Percentiles rank a stretch among this genome's conserved stretches.
Conservation (phyloP, 345 rosid species). For the Citrus glauca region DNA sequence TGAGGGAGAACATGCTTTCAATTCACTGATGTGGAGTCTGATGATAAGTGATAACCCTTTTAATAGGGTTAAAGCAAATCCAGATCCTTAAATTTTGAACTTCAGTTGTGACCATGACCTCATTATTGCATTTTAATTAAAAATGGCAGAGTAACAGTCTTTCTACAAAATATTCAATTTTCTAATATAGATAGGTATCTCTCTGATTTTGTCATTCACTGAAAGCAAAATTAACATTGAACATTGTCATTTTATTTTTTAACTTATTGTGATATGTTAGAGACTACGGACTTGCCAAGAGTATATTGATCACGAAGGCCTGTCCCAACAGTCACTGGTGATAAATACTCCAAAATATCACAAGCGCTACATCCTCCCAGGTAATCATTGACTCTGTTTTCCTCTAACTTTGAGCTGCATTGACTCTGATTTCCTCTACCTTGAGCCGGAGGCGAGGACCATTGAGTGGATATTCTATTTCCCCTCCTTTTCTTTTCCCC, state of each 20-base stretch:
- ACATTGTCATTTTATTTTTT: slow-evolving; percentile 2
- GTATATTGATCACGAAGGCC: slow-evolving; percentile 81
- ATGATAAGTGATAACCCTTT: background rate
- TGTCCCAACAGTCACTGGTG: slow-evolving; percentile 73
- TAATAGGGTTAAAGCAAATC: background rate
- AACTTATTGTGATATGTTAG: slow-evolving; percentile 30
- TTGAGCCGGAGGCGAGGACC: too few relatives aligned
- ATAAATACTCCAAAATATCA: slow-evolving; percentile 85
- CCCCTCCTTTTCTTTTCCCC: background rate
- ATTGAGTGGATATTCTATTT: too few relatives aligned
- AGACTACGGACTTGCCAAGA: slow-evolving; percentile 83
- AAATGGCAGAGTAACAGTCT: background rate
- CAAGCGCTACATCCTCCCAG: slow-evolving; percentile 86
- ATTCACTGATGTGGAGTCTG: background rate
- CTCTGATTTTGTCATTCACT: background rate
- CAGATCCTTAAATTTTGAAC: background rate
- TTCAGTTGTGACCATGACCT: background rate
- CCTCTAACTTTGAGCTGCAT: background rate
- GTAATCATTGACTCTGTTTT: slow-evolving; percentile 23
- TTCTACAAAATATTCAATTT: background rate
- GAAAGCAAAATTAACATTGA: background rate
- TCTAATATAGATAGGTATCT: background rate
- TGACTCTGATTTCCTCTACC: background rate
- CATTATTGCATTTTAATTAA: background rate
- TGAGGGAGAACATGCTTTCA: too few relatives aligned